Base-by-base conservation (phyloP, 257 asterid genomes). In the Solanum gandarillasii region DNA sequence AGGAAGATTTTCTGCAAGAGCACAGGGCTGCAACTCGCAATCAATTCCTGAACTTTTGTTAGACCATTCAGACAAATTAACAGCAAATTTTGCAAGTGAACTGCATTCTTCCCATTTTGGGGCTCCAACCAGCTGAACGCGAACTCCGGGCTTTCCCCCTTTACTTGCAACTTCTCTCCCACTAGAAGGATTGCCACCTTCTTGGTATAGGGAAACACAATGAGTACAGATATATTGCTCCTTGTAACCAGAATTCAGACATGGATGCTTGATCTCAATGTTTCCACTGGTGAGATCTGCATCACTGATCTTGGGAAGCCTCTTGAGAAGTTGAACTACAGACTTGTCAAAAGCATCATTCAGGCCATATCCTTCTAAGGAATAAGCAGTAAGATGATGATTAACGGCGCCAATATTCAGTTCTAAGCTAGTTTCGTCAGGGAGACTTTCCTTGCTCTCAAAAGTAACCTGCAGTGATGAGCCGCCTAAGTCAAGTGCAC, bases 401-500 rank as follows among this genome's bases (percentile, higher is more conserved):
- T 92, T 94, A 88, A 93, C 97, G 62, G 92, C 89, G 85, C 98
- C 99, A 74, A 96, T 92, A 86, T 96, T 94, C 85, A 97, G 90
- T 90, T 93, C 91, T 89, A 97, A 90, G 90, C 98, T 93, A 29
- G 96, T 91, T 68, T 94, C 93, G 14, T 92, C 94, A 48, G 76
- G 91, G 62, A 86, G 58, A 85, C 73, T 85, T 86, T 89, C 92
- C 88, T 91, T 89, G 43, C 91, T 93, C 93, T 97, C 99, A 82
- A 97, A 97, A 48, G 99, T 97, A 52, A 96, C 98, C 91, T 96
- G 99, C 91, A 97, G 87, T 2, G 99, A 97, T 6, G 99, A 97
- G 83, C 99, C 99, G 87, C 99, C 99, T 92, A 95, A 90, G 94
- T 97, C 99, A 46, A 96, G 98, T 48, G 99, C 97, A 87, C 99